Evolutionary conservation across 768 basidiomycete genomes (phyloP), one percentile per base, ranked within the genome.

Genomic region (Amanita pseudoporphyria): DNA sequence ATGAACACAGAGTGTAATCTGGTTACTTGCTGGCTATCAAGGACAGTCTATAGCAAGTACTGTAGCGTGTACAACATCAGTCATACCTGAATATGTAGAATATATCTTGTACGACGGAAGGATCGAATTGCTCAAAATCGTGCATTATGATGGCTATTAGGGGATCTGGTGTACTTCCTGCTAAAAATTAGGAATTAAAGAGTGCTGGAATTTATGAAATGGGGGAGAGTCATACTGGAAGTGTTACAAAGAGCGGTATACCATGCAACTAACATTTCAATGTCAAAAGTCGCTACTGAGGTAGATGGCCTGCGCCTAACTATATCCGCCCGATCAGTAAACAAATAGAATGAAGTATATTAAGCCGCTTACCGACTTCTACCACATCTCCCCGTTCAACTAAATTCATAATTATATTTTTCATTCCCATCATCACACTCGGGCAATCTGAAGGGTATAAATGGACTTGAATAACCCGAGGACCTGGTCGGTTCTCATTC

Each of bases 51-150:
- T 9, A 9, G 13, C 22, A 21, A 12, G 14, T 45, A 32, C 30
- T 4, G 5, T 7, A 16, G 38, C 5, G 6, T 36, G 33, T 4
- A 10, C 38, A 14, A 18, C 32, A n/a, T n/a, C 10, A 26, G 10
- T 42, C 60, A 26, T 53, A 81, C 86, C 82, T 85, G 69, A 76
- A 84, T 31, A 88, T 80, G 47, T 82, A 73, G 36, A 87, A 77
- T 14, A 87, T 57, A 56, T 89, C 85, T 57, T 82, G 78, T 42
- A 89, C 61, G 2, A 88, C 71, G 1, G 54, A 47, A 0, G 76
- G 64, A 49, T 86, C 84, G 43, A 85, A 77, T 58, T 81, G 77
- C 57, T 89, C 87, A 54, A 90, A 87, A 49, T 85, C 81, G 49
- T 87, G 84, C 18, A 89, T 57, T 10, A 88, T 57, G 7, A 84